Base-by-base conservation (phyloP, 2,329 filamentous ascomycete species). In the Paracorniculantispora psalliotae region DNA sequence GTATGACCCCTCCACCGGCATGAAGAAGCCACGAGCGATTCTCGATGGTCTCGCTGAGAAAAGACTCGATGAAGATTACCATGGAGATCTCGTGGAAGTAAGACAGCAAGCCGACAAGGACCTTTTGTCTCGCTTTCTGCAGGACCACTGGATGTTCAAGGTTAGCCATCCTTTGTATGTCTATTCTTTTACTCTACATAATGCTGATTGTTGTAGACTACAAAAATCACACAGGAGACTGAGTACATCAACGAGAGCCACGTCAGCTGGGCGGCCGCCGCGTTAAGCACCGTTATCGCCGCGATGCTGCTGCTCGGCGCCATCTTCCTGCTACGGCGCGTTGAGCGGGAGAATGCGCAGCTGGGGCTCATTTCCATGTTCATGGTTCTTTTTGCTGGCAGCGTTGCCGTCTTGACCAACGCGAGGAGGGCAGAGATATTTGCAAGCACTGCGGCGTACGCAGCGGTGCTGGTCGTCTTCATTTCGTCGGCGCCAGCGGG, bases 301-400 rank as follows among this genome's bases (percentile, higher is more conserved):
- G 46, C 46, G 2, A 13, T 49, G 2, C 46, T 49, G 25, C 12
- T 49, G n/a, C 4, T 49, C 1, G 46, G 46, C 3, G 46, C 46
- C 6, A 49, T 49, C 12, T 6, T 49, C 12, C 8, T 49, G 10
- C 19, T 50, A 30, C 17, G 48, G 28, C 48, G 35, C 7, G n/a
- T 52, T 3, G 39, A 41, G 13, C 12, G 10, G 8, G 49, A 41
- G 6, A 52, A 41, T n/a, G 35, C 49, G 10, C 33, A 62, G 47
- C 51, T 64, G 2, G 64, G 62, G 0, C 52, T 66, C 12, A 60
- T 66, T 17, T 57, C 55, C 1, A 33, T 54, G 2, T 66, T 65
- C 43, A 65, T 61, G 0, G 19, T 61, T 1, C 19, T 65, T 1
- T 66, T 65, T 41, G 61, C 63, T 1, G 13, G 59, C 1, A 61